Percentiles rank a stretch among this genome's conserved stretches.
These are phyloP conservation scores for Hericium coralloides DNA, from an alignment of 768 basidiomycete species.

Conservation along the genomic window DNA sequence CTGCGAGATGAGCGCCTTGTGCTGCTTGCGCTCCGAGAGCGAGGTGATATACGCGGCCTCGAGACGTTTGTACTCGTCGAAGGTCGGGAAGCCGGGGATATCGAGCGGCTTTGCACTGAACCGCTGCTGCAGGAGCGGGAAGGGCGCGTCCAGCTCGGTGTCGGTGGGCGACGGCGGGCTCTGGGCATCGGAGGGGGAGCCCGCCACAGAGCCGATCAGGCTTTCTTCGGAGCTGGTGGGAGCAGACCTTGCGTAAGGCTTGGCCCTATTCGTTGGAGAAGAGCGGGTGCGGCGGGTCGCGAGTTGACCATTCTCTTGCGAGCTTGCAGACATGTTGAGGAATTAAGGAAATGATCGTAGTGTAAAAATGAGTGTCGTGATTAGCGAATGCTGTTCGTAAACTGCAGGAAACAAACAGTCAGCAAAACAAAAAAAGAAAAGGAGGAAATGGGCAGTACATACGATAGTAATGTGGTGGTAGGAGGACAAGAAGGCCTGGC, in stretches of 20 bases:
- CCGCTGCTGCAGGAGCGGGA: not conserved
- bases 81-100: conserved; percentile 11
- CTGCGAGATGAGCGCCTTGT: conserved; percentile 16
- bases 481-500: not conserved
- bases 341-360: not conserved
- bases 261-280: not conserved
- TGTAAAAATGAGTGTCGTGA: not conserved
- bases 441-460: not conserved
- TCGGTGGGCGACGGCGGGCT: too few relatives aligned
- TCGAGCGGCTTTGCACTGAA: not conserved
- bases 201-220: too few relatives aligned
- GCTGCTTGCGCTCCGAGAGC: conserved; percentile 12
- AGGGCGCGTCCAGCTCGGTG: too few relatives aligned
- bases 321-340: not conserved
- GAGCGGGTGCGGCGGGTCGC: not conserved
- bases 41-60: conserved; percentile 11
- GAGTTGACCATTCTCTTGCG: not conserved
- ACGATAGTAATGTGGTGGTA: not conserved
- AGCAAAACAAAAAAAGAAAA: not conserved
- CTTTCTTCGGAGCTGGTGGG: too few relatives aligned
- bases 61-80: conserved; percentile 12
- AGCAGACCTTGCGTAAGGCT: not conserved
- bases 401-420: not conserved
- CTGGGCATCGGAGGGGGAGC: too few relatives aligned
- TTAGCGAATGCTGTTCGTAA: not conserved